phyloP scores from a whole-genome alignment of 1,139 yeast species.

The Yamadazyma sp. region DNA sequence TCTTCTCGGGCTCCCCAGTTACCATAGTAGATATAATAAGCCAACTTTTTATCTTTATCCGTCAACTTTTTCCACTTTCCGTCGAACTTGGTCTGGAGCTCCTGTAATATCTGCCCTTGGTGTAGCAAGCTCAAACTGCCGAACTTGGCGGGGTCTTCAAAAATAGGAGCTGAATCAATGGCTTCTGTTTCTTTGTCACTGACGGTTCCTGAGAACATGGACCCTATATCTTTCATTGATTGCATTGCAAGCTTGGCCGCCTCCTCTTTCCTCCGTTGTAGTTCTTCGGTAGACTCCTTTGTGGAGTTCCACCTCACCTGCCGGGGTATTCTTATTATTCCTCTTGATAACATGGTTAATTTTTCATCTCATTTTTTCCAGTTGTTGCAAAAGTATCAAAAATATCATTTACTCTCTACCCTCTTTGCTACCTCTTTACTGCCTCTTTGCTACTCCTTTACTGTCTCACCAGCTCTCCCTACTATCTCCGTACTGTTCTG shows the following conservation, averaged over 20 bases:
- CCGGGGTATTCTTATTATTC: constrained; percentile 1
- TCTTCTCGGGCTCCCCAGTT: constrained; percentile 65
- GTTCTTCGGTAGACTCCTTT: constrained; percentile 12
- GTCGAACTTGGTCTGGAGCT: constrained; percentile 51
- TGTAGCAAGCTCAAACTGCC: constrained; percentile 49
- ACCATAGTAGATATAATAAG: constrained; percentile 61
- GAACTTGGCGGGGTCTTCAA: constrained; percentile 46
- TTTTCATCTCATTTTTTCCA: constrained; percentile 1
- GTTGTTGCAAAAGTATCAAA: neutral
- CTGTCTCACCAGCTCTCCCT: too few species aligned
- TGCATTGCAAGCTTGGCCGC: constrained; percentile 46
- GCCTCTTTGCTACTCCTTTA: too few species aligned
- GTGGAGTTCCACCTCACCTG: constrained; percentile 5
- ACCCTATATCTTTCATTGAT: constrained; percentile 43
- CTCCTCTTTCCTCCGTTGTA: constrained; percentile 21
- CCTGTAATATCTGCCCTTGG: constrained; percentile 58
- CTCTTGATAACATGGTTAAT: constrained; percentile 1
- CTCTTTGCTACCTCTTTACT: too few species aligned
- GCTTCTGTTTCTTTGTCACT: constrained; percentile 45
- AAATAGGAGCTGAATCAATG: constrained; percentile 54
- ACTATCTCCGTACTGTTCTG: too few species aligned
- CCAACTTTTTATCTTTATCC: constrained; percentile 46
- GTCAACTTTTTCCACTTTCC: constrained; percentile 52
- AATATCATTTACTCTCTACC: too few species aligned
- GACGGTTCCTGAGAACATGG: constrained; percentile 27